Evolutionary conservation across 257 asterid genomes (phyloP).

Genomic region (Solanum peruvianum): DNA sequence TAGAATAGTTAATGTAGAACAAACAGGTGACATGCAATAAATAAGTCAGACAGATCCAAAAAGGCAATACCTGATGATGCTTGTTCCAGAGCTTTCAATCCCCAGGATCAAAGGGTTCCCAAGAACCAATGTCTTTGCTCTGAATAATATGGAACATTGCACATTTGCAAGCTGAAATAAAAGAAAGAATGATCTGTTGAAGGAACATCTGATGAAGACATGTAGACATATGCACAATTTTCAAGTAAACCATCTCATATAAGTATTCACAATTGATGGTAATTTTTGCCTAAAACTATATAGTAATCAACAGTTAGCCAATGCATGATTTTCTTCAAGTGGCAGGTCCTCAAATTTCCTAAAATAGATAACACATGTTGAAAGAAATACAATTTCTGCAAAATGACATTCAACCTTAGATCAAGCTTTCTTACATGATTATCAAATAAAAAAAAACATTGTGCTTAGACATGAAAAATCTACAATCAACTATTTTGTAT

Average conservation of each 20-base stretch:
- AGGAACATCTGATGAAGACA: too few relatives aligned
- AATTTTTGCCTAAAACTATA: background rate
- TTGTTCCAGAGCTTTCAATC: too few relatives aligned
- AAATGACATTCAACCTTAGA: background rate
- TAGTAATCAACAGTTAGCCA: background rate
- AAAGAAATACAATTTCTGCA: background rate
- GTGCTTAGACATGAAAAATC: background rate
- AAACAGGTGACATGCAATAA: background rate
- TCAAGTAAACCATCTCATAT: background rate
- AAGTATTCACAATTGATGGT: background rate
- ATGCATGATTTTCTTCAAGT: background rate
- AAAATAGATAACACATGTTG: background rate
- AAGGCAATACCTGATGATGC: too few relatives aligned
- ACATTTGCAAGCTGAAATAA: conserved; percentile 60
- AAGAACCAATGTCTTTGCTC: too few relatives aligned
- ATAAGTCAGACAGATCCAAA: background rate
- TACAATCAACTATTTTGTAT: too few relatives aligned
- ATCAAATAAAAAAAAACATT: background rate
- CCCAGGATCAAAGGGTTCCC: too few relatives aligned
- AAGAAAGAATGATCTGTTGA: background rate
- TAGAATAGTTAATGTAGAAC: background rate
- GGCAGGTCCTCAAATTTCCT: background rate
- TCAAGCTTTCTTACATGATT: background rate
- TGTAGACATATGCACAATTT: background rate
- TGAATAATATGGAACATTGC: conserved; percentile 29